These are phyloP conservation scores for Tylopilus rubrobrunneus DNA, from an alignment of 768 basidiomycete species.

Conservation along the genomic window DNA sequence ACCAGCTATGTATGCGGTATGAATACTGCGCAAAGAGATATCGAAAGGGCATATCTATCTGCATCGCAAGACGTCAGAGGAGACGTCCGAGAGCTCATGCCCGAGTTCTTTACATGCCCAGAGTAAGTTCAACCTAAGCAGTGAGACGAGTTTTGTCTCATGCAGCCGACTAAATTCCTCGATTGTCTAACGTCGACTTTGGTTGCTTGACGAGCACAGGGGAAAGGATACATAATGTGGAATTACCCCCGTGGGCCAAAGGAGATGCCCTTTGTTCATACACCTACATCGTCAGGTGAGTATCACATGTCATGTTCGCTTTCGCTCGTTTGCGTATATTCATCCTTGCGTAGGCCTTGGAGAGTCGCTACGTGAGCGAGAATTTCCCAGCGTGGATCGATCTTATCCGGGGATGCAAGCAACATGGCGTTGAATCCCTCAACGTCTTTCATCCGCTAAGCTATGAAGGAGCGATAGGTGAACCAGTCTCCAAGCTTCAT, in stretches of 20 bases:
- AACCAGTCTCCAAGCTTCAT: neutral
- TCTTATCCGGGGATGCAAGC: conserved; percentile 86
- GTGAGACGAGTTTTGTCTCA: neutral
- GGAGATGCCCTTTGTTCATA: conserved; percentile 76
- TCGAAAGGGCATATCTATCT: conserved; percentile 78
- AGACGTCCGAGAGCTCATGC: conserved; percentile 93
- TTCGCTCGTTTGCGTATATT: neutral
- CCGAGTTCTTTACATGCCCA: conserved; percentile 82
- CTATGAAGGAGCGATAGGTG: conserved; percentile 87
- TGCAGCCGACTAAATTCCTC: conserved; percentile 56
- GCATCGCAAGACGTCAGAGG: conserved; percentile 84
- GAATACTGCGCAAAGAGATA: conserved; percentile 46
- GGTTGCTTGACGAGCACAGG: conserved; percentile 69
- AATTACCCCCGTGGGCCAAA: conserved; percentile 87
- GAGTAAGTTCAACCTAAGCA: conserved; percentile 46
- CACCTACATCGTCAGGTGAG: conserved; percentile 69
- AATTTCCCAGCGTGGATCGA: conserved; percentile 90
- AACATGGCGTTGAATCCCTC: conserved; percentile 68
- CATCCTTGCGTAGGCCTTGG: conserved; percentile 57
- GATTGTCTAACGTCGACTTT: conserved; percentile 75
- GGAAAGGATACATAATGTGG: conserved; percentile 82
- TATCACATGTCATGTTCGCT: neutral
- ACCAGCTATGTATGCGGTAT: neutral
- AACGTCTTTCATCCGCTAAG: conserved; percentile 94
- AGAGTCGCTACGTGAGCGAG: conserved; percentile 83